A percentile compares a stretch with the other conserved stretches of the same genome.
These are phyloP conservation scores for Umbelopsis ramanniana DNA, from an alignment of 192 early-diverging fungal genomes.

Conservation along the genomic window DNA sequence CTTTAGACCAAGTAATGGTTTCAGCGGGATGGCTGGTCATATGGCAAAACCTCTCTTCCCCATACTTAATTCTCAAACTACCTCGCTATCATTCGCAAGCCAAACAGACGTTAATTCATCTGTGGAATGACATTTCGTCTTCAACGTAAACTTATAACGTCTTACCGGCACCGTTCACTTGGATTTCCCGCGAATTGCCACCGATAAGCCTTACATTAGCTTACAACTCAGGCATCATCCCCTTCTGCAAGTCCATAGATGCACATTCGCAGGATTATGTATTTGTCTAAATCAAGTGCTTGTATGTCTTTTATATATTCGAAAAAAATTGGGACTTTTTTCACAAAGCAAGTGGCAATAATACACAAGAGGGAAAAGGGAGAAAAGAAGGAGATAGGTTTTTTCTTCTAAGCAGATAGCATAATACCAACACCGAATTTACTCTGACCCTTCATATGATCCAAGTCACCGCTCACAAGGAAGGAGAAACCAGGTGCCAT, in stretches of 20 bases:
- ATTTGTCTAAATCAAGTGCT: conserved; percentile 19
- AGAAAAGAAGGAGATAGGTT: conserved; percentile 9
- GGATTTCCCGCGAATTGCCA: too few relatives aligned
- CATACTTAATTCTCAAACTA: too few relatives aligned
- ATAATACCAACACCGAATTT: conserved; percentile 87
- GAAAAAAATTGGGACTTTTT: conserved; percentile 11
- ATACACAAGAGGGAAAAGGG: conserved; percentile 24
- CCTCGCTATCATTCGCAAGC: too few relatives aligned
- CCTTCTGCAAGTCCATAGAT: not conserved
- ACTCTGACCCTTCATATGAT: conserved; percentile 91
- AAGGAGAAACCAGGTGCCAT: conserved; percentile 93
- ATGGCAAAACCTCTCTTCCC: too few relatives aligned
- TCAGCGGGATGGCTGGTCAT: too few relatives aligned
- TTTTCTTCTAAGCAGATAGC: conserved; percentile 74
- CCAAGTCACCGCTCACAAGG: conserved; percentile 90
- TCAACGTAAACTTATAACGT: too few relatives aligned
- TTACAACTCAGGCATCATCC: not conserved
- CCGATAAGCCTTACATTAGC: too few relatives aligned
- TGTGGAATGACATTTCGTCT: too few relatives aligned
- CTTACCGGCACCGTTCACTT: too few relatives aligned
- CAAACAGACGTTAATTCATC: too few relatives aligned
- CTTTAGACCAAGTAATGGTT: too few relatives aligned
- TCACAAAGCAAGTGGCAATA: conserved; percentile 25
- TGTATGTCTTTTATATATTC: conserved; percentile 22
- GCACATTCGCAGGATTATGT: not conserved